Evolutionary conservation across 1,284 basidiomycete species (phyloP).

Genomic region (Ceratobasidium sp.): DNA sequence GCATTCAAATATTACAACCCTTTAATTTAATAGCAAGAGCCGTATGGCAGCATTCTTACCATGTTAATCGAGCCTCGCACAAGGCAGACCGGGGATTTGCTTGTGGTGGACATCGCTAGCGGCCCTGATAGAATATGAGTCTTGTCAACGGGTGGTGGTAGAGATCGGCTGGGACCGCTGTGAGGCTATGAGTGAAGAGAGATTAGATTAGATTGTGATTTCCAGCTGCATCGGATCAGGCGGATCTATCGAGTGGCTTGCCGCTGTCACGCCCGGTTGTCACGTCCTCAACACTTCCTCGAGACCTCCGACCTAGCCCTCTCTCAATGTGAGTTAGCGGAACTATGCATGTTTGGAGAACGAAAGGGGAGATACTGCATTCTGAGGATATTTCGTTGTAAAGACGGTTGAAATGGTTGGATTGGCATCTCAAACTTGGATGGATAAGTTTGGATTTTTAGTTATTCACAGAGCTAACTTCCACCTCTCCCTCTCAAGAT

Average conservation of each 20-base stretch:
- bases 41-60: slow-evolving; percentile 19
- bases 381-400: slow-evolving; percentile 1
- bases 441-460: slow-evolving; percentile 13
- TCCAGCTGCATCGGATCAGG: slow-evolving; percentile 24
- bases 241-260: no score
- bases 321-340: slow-evolving; percentile 41
- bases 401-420: slow-evolving; percentile 1
- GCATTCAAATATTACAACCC: not conserved
- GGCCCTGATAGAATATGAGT: slow-evolving; percentile 3
- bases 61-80: slow-evolving; percentile 43
- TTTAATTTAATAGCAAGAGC: not conserved
- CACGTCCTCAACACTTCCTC: slow-evolving; percentile 37
- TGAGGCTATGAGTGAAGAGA: not conserved
- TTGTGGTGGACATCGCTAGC: not conserved
- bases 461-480: slow-evolving; percentile 1
- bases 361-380: not conserved
- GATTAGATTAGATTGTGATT: slow-evolving; percentile 43
- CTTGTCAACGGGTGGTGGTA: not conserved
- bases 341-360: slow-evolving; percentile 6
- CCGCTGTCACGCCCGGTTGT: no score
- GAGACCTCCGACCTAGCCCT: slow-evolving; percentile 32
- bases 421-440: slow-evolving; percentile 17
- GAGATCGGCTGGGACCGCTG: slow-evolving; percentile 8
- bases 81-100: slow-evolving; percentile 26
- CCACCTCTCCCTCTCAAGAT: slow-evolving; percentile 67